These are phyloP conservation scores for Kitagawia praeruptora DNA, from an alignment of 129 eudicot genomes.

Conservation along the genomic window DNA sequence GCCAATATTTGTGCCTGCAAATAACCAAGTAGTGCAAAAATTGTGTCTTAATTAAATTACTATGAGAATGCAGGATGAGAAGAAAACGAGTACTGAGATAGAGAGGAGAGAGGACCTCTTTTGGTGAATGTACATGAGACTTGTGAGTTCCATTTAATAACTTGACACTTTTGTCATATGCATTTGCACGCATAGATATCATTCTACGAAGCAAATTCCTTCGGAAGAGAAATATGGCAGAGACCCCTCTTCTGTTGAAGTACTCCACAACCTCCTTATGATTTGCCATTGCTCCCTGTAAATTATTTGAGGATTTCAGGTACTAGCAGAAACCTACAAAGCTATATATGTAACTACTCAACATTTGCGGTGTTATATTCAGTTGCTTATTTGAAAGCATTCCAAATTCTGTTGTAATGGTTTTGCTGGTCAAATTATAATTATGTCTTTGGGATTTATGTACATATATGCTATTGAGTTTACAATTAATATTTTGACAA, in stretches of 20 bases:
- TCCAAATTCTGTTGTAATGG: background rate
- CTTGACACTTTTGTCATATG: conserved; percentile 7
- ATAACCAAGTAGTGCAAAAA: background rate
- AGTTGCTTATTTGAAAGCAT: background rate
- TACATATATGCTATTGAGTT: background rate
- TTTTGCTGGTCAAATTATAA: background rate
- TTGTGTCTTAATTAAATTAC: background rate
- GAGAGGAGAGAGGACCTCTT: conserved; percentile 6
- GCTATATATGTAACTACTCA: background rate
- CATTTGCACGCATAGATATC: conserved; percentile 9
- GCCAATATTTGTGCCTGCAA: conserved; percentile 65
- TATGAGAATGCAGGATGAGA: background rate
- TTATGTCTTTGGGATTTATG: background rate
- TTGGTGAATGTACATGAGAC: conserved; percentile 12
- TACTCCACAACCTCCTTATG: conserved; percentile 7
- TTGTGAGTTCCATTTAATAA: conserved; percentile 12
- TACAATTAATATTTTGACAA: background rate
- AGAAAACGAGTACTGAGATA: too few species aligned
- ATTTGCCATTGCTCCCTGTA: conserved; percentile 9
- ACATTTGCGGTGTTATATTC: background rate
- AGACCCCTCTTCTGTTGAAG: conserved; percentile 12
- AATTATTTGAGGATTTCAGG: background rate
- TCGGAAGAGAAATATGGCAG: conserved; percentile 11
- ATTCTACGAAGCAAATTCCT: conserved; percentile 12
- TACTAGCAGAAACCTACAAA: background rate